phyloP scores from a whole-genome alignment of 805 yeast species.

The Candida awuae region DNA sequence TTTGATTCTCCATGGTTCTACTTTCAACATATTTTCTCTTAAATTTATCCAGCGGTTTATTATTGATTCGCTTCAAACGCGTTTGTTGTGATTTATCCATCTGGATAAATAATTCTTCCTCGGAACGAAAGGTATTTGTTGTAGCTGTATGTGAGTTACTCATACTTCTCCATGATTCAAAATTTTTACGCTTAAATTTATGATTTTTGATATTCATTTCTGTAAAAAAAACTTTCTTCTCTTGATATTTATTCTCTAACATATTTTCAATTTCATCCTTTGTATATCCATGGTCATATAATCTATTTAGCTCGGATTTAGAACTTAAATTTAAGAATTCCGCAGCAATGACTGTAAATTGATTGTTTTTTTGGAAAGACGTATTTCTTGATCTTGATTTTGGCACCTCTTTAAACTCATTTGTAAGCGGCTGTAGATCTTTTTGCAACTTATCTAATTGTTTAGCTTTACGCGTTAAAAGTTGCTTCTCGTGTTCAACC shows the following conservation, averaged over 20 bases:
- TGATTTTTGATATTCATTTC: constrained; percentile 22
- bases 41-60: constrained; percentile 14
- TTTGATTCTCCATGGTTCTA: constrained; percentile 11
- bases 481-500: background rate
- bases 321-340: constrained; percentile 25
- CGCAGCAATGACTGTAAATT: constrained; percentile 29
- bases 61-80: constrained; percentile 11
- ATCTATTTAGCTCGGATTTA: constrained; percentile 19
- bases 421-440: constrained; percentile 16
- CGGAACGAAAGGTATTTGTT: constrained; percentile 3
- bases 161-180: constrained; percentile 14
- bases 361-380: constrained; percentile 28
- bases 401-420: constrained; percentile 15
- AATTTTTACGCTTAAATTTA: constrained; percentile 25
- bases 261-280: constrained; percentile 23
- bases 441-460: constrained; percentile 7
- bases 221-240: constrained; percentile 22
- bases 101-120: constrained; percentile 5
- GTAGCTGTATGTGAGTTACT: constrained; percentile 1
- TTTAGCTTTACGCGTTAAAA: constrained; percentile 9
- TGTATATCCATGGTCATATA: constrained; percentile 16
- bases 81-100: background rate
- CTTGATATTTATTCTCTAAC: constrained; percentile 24
- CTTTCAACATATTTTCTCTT: constrained; percentile 10
- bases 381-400: constrained; percentile 16